Conservation (phyloP, 345 rosid species). For the Lagerstroemia speciosa region DNA sequence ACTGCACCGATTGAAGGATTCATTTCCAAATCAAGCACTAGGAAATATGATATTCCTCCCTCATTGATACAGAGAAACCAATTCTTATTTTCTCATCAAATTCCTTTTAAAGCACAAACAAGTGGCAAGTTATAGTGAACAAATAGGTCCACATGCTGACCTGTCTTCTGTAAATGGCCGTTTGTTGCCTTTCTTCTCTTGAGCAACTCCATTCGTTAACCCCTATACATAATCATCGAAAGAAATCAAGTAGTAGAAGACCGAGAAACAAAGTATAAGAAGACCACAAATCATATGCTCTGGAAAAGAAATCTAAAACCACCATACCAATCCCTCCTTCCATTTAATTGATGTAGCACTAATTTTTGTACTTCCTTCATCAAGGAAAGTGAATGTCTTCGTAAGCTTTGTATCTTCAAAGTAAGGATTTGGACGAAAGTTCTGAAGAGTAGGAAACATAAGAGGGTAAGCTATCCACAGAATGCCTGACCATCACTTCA, state of each 20-base stretch:
- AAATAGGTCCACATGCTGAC: conserved; percentile 20
- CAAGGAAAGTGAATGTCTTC: conserved; percentile 70
- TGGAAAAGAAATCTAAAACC: not conserved
- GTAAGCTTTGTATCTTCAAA: conserved; percentile 78
- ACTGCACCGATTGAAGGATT: not conserved
- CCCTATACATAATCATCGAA: conserved; percentile 37
- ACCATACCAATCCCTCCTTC: conserved; percentile 79
- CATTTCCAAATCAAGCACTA: not conserved
- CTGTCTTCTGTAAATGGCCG: conserved; percentile 63
- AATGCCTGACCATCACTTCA: not conserved
- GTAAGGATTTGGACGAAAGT: conserved; percentile 68
- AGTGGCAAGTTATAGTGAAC: not conserved
- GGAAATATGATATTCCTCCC: not conserved
- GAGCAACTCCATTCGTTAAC: conserved; percentile 69
- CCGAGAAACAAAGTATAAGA: conserved; percentile 3
- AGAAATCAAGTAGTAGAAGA: not conserved
- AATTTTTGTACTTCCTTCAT: conserved; percentile 75
- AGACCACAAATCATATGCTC: not conserved
- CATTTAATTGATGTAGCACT: conserved; percentile 74
- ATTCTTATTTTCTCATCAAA: not conserved
- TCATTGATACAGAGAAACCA: not conserved
- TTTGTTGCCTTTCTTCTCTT: conserved; percentile 84
- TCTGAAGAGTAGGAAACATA: conserved; percentile 27
- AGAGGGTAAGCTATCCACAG: not conserved
- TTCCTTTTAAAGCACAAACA: not conserved